Percentiles rank a stretch among this genome's conserved stretches.
phyloP scores from a whole-genome alignment of 2,329 filamentous ascomycete genomes.

The Periconia macrospinosa region DNA sequence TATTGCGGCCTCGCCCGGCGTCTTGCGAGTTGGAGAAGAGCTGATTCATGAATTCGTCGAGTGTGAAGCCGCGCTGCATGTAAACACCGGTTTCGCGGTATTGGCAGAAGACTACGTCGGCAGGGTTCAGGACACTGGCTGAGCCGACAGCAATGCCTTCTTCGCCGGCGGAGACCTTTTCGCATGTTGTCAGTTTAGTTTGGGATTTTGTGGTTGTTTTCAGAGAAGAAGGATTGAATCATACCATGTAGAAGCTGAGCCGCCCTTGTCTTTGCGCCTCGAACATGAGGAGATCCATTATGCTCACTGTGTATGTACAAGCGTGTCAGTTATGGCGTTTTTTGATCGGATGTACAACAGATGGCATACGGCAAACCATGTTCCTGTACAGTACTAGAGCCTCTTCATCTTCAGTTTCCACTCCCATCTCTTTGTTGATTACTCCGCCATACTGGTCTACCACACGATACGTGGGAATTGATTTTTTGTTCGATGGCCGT shows the following conservation, averaged over 20 bases:
- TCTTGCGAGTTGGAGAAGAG: constrained; percentile 87
- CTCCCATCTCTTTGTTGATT: constrained; percentile 71
- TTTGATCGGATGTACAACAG: background rate
- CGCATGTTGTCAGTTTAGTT: background rate
- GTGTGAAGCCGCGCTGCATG: constrained; percentile 81
- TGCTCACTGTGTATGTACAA: constrained; percentile 56
- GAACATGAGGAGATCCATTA: constrained; percentile 98
- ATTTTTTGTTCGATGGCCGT: constrained; percentile 68
- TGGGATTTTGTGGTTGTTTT: background rate
- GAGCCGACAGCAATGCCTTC: constrained; percentile 92
- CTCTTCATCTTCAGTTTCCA: constrained; percentile 66
- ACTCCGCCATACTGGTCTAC: constrained; percentile 86
- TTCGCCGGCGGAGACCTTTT: constrained; percentile 76
- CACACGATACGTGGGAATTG: constrained; percentile 88
- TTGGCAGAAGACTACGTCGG: constrained; percentile 90
- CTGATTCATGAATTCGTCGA: constrained; percentile 93
- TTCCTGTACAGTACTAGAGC: constrained; percentile 63
- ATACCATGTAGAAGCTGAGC: constrained; percentile 93
- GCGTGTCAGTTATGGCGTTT: constrained; percentile 2
- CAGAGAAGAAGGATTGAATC: background rate
- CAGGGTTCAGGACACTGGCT: constrained; percentile 77
- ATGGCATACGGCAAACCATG: constrained; percentile 59
- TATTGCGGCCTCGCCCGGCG: constrained; percentile 80
- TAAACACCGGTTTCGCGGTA: constrained; percentile 94
- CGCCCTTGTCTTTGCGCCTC: constrained; percentile 95